A percentile compares a stretch with the other conserved stretches of the same genome.
Evolutionary conservation across 2,329 filamentous ascomycete species (phyloP).

Genomic region (Dactylellina drechsleri): DNA sequence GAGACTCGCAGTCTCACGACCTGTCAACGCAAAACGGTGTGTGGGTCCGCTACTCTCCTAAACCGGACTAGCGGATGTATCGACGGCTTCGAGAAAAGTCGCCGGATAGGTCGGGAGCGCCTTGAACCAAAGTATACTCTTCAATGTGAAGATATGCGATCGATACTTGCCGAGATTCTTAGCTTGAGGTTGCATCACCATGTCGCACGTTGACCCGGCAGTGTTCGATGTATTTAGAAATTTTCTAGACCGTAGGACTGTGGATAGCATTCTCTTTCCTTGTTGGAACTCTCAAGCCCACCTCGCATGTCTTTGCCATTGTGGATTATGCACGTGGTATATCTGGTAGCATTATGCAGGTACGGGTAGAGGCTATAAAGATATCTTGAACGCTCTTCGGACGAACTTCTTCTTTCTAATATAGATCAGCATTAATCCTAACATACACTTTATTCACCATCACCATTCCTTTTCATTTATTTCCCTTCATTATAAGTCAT

Average conservation of each 20-base stretch:
- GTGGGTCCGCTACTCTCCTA: not conserved
- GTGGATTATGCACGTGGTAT: not conserved
- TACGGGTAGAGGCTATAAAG: not conserved
- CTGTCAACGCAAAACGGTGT: not conserved
- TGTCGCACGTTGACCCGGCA: no score
- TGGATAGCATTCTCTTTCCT: not conserved
- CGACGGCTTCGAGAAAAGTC: not conserved
- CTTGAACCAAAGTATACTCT: no score
- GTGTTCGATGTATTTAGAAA: no score
- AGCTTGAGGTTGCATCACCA: no score
- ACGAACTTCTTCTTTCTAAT: not conserved
- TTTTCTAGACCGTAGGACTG: not conserved
- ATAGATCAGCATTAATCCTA: not conserved
- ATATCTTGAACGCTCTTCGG: not conserved
- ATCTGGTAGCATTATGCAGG: no score
- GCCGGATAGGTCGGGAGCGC: not conserved
- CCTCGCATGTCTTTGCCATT: not conserved
- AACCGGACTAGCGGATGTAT: not conserved
- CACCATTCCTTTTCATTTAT: not conserved
- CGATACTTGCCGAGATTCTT: no score
- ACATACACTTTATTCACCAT: not conserved
- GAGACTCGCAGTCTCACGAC: slow-evolving; percentile 5
- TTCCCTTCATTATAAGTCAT: not conserved
- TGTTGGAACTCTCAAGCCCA: not conserved
- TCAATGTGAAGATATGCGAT: no score